These are phyloP conservation scores for Alternaria arborescens DNA, from an alignment of 2,329 filamentous ascomycete genomes.

Conservation along the genomic window DNA sequence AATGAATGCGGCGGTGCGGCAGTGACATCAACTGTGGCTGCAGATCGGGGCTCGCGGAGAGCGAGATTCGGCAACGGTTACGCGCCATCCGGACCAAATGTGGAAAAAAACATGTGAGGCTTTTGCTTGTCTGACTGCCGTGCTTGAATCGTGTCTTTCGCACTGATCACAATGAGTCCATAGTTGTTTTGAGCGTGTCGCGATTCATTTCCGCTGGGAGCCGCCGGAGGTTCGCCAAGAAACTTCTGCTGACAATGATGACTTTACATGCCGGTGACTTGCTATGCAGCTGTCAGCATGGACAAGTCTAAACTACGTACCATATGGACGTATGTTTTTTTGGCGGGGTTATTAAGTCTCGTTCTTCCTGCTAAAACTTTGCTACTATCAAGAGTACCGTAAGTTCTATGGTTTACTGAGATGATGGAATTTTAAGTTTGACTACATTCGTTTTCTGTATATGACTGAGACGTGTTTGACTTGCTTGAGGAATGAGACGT, in stretches of 20 bases:
- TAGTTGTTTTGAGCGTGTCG: conserved; percentile 4
- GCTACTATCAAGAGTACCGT: background rate
- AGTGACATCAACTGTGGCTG: conserved; percentile 38
- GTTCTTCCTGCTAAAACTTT: background rate
- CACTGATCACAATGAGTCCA: conserved; percentile 21
- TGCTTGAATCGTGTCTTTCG: conserved; percentile 4
- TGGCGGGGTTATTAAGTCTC: background rate
- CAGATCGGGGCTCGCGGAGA: conserved; percentile 24
- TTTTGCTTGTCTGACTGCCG: conserved; percentile 8
- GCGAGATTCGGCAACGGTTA: conserved; percentile 19
- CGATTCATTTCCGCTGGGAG: conserved; percentile 26
- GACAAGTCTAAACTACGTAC: background rate
- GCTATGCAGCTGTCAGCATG: background rate
- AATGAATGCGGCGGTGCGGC: conserved; percentile 35
- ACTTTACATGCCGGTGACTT: background rate
- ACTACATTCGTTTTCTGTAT: background rate
- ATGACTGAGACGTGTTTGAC: background rate
- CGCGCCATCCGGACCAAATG: conserved; percentile 29
- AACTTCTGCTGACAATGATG: conserved; percentile 6
- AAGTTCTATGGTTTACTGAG: background rate
- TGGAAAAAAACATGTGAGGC: conserved; percentile 13
- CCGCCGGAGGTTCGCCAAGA: conserved; percentile 29
- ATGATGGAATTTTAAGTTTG: background rate
- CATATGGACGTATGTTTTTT: background rate
- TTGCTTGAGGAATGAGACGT: background rate